Conservation (phyloP, 2,329 filamentous ascomycete species). For the Celoporthe dispersa region DNA sequence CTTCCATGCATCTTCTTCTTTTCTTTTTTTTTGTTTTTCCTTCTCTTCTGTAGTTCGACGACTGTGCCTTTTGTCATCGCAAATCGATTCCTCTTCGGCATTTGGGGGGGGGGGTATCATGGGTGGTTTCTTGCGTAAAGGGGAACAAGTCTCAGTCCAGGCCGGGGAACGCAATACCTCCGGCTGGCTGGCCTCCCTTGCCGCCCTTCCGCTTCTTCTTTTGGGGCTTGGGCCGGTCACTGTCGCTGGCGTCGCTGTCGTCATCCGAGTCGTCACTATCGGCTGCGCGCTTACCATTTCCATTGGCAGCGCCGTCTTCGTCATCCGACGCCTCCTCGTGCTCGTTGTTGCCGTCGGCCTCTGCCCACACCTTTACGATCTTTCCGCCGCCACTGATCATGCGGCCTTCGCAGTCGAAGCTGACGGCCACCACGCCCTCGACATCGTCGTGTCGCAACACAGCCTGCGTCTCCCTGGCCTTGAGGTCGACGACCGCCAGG, state of each 20-base stretch:
- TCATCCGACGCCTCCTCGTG: conserved; percentile 54
- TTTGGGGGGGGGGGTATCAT: conserved; percentile 27
- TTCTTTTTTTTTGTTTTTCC: too few species aligned
- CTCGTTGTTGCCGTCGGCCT: conserved; percentile 54
- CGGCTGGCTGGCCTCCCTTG: conserved; percentile 37
- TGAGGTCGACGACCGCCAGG: conserved; percentile 77
- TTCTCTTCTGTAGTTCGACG: background rate
- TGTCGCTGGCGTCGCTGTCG: conserved; percentile 53
- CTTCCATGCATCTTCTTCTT: background rate
- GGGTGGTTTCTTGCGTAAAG: background rate
- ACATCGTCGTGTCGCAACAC: conserved; percentile 80
- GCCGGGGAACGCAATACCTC: conserved; percentile 31
- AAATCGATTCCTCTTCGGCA: background rate
- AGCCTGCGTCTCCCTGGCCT: conserved; percentile 70
- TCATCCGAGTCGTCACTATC: conserved; percentile 52
- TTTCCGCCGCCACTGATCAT: conserved; percentile 89
- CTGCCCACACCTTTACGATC: conserved; percentile 89
- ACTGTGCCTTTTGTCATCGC: background rate
- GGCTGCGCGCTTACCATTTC: conserved; percentile 51
- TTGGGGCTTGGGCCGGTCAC: conserved; percentile 42
- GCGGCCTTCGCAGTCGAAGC: conserved; percentile 82
- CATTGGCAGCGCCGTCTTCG: conserved; percentile 45
- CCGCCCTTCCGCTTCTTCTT: conserved; percentile 50
- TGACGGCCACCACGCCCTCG: conserved; percentile 81
- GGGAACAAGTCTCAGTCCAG: conserved; percentile 18